Conservation (phyloP, 78 protist genomes). For the Parvularia atlantis region DNA sequence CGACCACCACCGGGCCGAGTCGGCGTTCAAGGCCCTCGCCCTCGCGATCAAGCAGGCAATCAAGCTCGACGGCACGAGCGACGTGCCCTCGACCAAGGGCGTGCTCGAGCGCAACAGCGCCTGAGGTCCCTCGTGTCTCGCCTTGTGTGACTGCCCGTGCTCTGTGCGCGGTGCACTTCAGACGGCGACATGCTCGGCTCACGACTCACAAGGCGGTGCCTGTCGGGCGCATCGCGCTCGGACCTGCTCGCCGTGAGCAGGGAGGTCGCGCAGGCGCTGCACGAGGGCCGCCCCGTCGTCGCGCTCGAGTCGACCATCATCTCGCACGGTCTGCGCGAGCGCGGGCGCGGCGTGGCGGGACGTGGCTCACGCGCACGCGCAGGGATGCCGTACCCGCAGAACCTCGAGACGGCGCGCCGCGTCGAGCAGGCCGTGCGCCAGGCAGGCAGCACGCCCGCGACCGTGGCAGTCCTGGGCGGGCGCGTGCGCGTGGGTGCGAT, state of each 20-base stretch:
- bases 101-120: too few species aligned
- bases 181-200: too few species aligned
- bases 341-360: not conserved
- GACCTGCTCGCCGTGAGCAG: not conserved
- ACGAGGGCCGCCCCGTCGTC: conserved; percentile 60
- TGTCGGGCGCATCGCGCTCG: too few species aligned
- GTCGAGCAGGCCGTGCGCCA: conserved; percentile 72
- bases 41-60: conserved; percentile 15
- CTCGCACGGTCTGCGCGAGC: conserved; percentile 87
- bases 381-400: conserved; percentile 72
- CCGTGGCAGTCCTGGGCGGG: conserved; percentile 76
- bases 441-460: conserved; percentile 94
- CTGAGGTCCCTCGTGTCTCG: too few species aligned
- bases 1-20: conserved; percentile 67
- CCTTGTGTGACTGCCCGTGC: too few species aligned
- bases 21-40: conserved; percentile 56
- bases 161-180: too few species aligned
- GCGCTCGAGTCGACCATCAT: conserved; percentile 94
- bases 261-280: conserved; percentile 42
- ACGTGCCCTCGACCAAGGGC: conserved; percentile 39
- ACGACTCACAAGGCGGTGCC: too few species aligned
- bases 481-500: conserved; percentile 28
- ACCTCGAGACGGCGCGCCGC: conserved; percentile 56
- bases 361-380: not conserved
- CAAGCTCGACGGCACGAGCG: not conserved